Percentiles rank a stretch among this genome's conserved stretches.
These are phyloP conservation scores for Aspergillus brunneoviolaceus DNA, from an alignment of 2,329 filamentous ascomycete species.

Conservation along the genomic window DNA sequence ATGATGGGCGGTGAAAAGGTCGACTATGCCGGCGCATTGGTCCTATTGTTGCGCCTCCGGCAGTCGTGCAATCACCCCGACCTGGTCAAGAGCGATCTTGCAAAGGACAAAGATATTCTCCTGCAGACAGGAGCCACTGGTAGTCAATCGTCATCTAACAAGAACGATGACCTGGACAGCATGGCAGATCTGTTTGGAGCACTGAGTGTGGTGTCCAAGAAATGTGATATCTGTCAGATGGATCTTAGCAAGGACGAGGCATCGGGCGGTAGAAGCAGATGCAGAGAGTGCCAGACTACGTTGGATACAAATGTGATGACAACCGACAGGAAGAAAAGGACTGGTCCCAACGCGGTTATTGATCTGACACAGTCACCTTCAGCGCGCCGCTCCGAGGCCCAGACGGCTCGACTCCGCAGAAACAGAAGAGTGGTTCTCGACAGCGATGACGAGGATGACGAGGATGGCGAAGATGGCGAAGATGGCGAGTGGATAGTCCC, in stretches of 20 bases:
- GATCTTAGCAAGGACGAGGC: slow-evolving; percentile 61
- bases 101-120: slow-evolving; percentile 83
- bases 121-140: slow-evolving; percentile 58
- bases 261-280: slow-evolving; percentile 57
- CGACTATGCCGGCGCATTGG: slow-evolving; percentile 91
- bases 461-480: slow-evolving; percentile 70
- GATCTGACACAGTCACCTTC: slow-evolving; percentile 31
- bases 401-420: slow-evolving; percentile 29
- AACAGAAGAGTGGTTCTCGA: slow-evolving; percentile 51
- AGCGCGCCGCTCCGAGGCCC: slow-evolving; percentile 18
- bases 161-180: slow-evolving; percentile 69
- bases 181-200: slow-evolving; percentile 84
- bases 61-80: slow-evolving; percentile 95
- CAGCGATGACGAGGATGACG: slow-evolving; percentile 61
- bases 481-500: slow-evolving; percentile 79
- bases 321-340: slow-evolving; percentile 48
- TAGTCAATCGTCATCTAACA: slow-evolving; percentile 52
- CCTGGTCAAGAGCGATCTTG: slow-evolving; percentile 79
- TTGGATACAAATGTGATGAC: slow-evolving; percentile 58
- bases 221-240: slow-evolving; percentile 79
- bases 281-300: slow-evolving; percentile 72
- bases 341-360: slow-evolving; percentile 37
- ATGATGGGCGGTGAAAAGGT: slow-evolving; percentile 80
- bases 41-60: slow-evolving; percentile 82
- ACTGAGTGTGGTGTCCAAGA: slow-evolving; percentile 72